A percentile compares a stretch with the other conserved stretches of the same genome.
These are phyloP conservation scores for Mucor piriformis DNA, from an alignment of 371 early-diverging fungal species.

Conservation along the genomic window DNA sequence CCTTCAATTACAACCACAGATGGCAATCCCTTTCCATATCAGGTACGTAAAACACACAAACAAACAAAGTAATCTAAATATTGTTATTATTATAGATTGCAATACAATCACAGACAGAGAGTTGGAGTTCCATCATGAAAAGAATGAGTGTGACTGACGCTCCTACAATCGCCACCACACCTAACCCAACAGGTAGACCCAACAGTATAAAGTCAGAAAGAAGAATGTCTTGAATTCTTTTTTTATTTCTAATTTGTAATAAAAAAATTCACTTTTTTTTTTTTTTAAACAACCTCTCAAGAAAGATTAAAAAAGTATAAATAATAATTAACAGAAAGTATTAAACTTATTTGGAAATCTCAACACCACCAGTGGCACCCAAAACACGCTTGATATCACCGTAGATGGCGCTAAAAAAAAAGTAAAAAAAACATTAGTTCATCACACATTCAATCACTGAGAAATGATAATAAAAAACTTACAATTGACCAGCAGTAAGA, in stretches of 20 bases:
- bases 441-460: neutral
- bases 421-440: neutral
- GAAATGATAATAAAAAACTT: conserved; percentile 16
- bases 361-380: conserved; percentile 70
- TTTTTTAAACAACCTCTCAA: neutral
- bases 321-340: neutral
- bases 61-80: neutral
- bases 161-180: conserved; percentile 16
- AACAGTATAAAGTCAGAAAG: conserved; percentile 8
- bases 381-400: conserved; percentile 74
- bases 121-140: conserved; percentile 51
- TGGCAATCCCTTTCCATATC: conserved; percentile 87
- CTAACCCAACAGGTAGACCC: conserved; percentile 1
- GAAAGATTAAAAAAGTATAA: neutral
- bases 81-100: conserved; percentile 30
- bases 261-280: conserved; percentile 8
- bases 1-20: conserved; percentile 85
- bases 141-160: conserved; percentile 45
- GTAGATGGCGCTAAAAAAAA: conserved; percentile 49
- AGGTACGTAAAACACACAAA: conserved; percentile 47
- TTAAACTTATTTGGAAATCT: conserved; percentile 44
- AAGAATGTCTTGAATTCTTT: conserved; percentile 8
- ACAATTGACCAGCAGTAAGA: conserved; percentile 74
- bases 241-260: conserved; percentile 12
- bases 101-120: conserved; percentile 39